Conservation (phyloP, 2,329 filamentous ascomycete genomes). For the Cladophialophora carrionii region DNA sequence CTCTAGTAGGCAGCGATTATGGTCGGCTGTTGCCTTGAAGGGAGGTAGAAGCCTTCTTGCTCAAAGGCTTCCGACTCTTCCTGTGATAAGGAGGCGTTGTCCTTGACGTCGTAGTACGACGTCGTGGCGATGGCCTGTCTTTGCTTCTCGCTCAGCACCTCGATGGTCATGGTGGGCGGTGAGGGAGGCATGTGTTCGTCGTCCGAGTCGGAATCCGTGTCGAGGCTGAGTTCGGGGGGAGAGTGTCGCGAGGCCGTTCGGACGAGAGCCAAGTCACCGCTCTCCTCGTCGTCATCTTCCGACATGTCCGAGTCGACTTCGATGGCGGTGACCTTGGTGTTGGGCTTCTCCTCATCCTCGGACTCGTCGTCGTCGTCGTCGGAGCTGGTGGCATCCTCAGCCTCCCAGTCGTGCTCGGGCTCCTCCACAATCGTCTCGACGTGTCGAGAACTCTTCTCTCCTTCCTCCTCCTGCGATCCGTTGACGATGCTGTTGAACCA, state of each 20-base stretch:
- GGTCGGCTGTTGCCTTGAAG: conserved; percentile 48
- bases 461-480: conserved; percentile 68
- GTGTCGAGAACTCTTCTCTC: conserved; percentile 74
- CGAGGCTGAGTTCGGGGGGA: conserved; percentile 70
- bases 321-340: conserved; percentile 61
- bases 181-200: conserved; percentile 75
- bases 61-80: conserved; percentile 46
- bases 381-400: conserved; percentile 61
- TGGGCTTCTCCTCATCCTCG: conserved; percentile 57
- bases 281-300: conserved; percentile 62
- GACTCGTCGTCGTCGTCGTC: conserved; percentile 62
- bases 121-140: conserved; percentile 49
- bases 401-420: conserved; percentile 70
- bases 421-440: conserved; percentile 77
- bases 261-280: conserved; percentile 67
- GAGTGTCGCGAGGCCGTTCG: conserved; percentile 69
- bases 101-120: conserved; percentile 43
- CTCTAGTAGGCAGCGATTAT: conserved; percentile 56
- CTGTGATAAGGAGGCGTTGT: conserved; percentile 32
- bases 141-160: conserved; percentile 65
- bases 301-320: conserved; percentile 50
- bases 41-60: conserved; percentile 55
- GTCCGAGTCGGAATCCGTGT: conserved; percentile 68
- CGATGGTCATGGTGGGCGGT: conserved; percentile 62
- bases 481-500: conserved; percentile 98